A percentile compares a stretch with the other conserved stretches of the same genome.
These are phyloP conservation scores for Dictyostelium firmibasis DNA, from an alignment of 78 protist genomes.

Conservation along the genomic window DNA sequence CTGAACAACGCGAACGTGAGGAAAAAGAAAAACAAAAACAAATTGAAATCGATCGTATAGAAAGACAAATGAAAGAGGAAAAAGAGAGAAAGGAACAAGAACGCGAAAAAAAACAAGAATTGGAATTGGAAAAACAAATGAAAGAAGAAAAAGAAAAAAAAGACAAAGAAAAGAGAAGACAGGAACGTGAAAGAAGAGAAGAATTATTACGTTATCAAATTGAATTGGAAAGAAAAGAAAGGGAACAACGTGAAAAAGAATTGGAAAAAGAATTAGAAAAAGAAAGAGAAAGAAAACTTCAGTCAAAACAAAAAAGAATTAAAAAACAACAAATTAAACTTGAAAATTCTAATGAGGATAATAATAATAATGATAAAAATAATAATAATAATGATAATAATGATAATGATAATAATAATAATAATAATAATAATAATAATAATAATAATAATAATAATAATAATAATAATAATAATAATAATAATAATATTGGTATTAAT, in stretches of 20 bases:
- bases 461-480: background rate
- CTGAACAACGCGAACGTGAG: constrained; percentile 31
- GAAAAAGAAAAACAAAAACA: constrained; percentile 24
- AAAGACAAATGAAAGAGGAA: constrained; percentile 17
- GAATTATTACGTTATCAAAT: constrained; percentile 25
- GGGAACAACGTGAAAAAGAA: constrained; percentile 29
- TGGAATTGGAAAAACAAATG: background rate
- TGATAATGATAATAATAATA: background rate
- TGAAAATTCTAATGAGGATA: background rate
- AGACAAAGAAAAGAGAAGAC: constrained; percentile 44
- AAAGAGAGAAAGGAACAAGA: constrained; percentile 33
- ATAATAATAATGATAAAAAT: background rate
- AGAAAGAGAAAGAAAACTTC: constrained; percentile 20
- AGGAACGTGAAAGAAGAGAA: constrained; percentile 30
- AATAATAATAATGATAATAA: background rate
- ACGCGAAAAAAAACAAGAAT: background rate
- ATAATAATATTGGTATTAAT: too few relatives aligned
- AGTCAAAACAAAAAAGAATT: background rate
- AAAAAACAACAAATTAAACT: background rate
- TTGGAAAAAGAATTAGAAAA: background rate
- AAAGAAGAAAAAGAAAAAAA: constrained; percentile 22
- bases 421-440: too few relatives aligned
- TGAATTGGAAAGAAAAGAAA: constrained; percentile 26
- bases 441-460: too few relatives aligned
- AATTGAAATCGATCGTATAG: background rate